A percentile compares a stretch with the other conserved stretches of the same genome.
Evolutionary conservation across 306 rosid genomes (phyloP).

Genomic region (Rubus idaeus): DNA sequence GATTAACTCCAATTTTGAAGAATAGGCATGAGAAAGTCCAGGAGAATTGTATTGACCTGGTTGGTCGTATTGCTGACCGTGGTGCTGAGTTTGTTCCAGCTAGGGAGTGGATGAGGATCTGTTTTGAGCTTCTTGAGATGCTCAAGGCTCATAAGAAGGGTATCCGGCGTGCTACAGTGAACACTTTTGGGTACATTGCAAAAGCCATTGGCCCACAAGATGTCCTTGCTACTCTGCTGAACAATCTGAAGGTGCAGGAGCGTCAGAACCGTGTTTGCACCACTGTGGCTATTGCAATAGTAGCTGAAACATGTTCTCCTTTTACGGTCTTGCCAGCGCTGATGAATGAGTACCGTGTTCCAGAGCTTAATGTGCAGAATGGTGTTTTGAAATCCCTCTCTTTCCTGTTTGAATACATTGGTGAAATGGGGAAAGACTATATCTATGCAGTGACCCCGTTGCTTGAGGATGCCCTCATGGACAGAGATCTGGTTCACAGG

Average conservation of each 20-base stretch:
- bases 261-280: constrained; percentile 97
- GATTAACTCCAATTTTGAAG: constrained; percentile 92
- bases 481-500: constrained; percentile 92
- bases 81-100: constrained; percentile 98
- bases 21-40: constrained; percentile 97
- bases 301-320: constrained; percentile 96
- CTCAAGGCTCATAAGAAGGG: constrained; percentile 97
- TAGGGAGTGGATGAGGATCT: constrained; percentile 97
- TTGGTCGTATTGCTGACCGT: constrained; percentile 95
- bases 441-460: constrained; percentile 93
- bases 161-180: constrained; percentile 85
- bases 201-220: constrained; percentile 97
- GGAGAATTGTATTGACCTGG: constrained; percentile 94
- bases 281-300: constrained; percentile 90
- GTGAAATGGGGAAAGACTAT: constrained; percentile 98
- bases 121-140: constrained; percentile 98
- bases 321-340: constrained; percentile 88
- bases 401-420: constrained; percentile 91
- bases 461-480: constrained; percentile 97
- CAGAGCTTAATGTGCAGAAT: constrained; percentile 92
- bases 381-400: constrained; percentile 94
- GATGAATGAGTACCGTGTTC: constrained; percentile 96
- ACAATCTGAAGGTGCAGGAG: constrained; percentile 93
- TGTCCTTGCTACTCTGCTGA: constrained; percentile 78
- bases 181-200: constrained; percentile 88